Percentiles rank a stretch among this genome's conserved stretches.
phyloP scores from a whole-genome alignment of 176 grass and related monocot genomes.

The Phoenix dactylifera region DNA sequence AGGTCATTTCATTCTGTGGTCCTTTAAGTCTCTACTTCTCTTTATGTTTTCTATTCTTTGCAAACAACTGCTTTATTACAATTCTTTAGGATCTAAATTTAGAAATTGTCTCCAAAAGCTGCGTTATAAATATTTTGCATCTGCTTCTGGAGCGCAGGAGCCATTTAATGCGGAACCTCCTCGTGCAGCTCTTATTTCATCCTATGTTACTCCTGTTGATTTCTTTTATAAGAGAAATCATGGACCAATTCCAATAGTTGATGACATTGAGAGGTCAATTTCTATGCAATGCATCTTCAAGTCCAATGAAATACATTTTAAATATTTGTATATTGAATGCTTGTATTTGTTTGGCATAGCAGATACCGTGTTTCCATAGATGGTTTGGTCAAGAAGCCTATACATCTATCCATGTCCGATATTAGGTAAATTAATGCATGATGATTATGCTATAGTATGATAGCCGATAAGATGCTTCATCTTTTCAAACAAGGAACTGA shows the following conservation, averaged over 20 bases:
- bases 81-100: too few species aligned
- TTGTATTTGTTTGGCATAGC: conserved; percentile 15
- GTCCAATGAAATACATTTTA: too few species aligned
- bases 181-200: conserved; percentile 22
- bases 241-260: conserved; percentile 28
- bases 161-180: conserved; percentile 34
- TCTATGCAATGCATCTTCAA: conserved; percentile 5
- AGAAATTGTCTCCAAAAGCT: too few species aligned
- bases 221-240: conserved; percentile 43
- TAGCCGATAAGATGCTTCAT: not conserved
- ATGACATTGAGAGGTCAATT: conserved; percentile 26
- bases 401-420: conserved; percentile 66
- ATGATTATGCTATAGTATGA: conserved; percentile 1
- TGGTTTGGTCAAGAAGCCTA: conserved; percentile 62
- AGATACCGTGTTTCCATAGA: conserved; percentile 67
- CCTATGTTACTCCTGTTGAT: conserved; percentile 31
- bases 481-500: conserved; percentile 10
- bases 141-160: conserved; percentile 20
- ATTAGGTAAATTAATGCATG: conserved; percentile 53
- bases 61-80: too few species aligned
- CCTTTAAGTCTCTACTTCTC: too few species aligned
- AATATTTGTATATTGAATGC: too few species aligned
- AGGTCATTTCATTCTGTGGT: too few species aligned
- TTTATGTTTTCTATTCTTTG: too few species aligned
- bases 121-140: not conserved